Evolutionary conservation across 73 alveolate genomes (phyloP).

Genomic region (Blepharisma japonicum): DNA sequence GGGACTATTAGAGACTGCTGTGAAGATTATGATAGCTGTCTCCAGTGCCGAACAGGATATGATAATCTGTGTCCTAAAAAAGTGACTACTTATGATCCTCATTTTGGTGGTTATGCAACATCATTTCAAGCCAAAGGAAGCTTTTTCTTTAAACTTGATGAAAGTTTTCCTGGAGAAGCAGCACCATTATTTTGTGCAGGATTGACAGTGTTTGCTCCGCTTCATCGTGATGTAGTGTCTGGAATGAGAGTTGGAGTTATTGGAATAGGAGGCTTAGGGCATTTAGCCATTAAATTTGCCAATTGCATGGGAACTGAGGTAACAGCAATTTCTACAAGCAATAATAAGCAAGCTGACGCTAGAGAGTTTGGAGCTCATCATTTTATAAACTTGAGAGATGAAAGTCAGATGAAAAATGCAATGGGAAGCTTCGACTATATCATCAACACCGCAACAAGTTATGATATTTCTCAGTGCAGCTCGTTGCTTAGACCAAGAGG

Average conservation of each 20-base stretch:
- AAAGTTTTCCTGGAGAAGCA: slow-evolving; percentile 44
- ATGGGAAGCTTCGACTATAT: slow-evolving; percentile 50
- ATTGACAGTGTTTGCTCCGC: slow-evolving; percentile 68
- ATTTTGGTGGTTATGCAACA: slow-evolving; percentile 78
- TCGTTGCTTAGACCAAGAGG: slow-evolving; percentile 46
- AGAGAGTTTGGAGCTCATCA: slow-evolving; percentile 72
- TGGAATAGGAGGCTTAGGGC: slow-evolving; percentile 84
- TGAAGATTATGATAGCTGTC: slow-evolving; percentile 40
- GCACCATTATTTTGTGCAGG: slow-evolving; percentile 84
- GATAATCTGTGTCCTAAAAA: slow-evolving; percentile 58
- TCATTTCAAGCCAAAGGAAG: slow-evolving; percentile 63
- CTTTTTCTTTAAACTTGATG: slow-evolving; percentile 59
- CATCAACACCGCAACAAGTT: slow-evolving; percentile 44
- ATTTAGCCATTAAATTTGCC: slow-evolving; percentile 68
- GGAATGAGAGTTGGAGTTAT: slow-evolving; percentile 63
- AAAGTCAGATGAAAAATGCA: slow-evolving; percentile 49
- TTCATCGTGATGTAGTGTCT: slow-evolving; percentile 53
- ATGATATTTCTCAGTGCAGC: slow-evolving; percentile 27
- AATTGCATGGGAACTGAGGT: slow-evolving; percentile 52
- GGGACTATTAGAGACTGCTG: slow-evolving; percentile 67
- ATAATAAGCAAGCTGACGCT: slow-evolving; percentile 53
- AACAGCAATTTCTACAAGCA: slow-evolving; percentile 61
- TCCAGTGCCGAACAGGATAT: slow-evolving; percentile 54
- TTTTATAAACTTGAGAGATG: slow-evolving; percentile 45
- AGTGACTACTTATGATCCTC: slow-evolving; percentile 41